Base-by-base conservation (phyloP, 805 yeast species). In the Yarrowia sp. region DNA sequence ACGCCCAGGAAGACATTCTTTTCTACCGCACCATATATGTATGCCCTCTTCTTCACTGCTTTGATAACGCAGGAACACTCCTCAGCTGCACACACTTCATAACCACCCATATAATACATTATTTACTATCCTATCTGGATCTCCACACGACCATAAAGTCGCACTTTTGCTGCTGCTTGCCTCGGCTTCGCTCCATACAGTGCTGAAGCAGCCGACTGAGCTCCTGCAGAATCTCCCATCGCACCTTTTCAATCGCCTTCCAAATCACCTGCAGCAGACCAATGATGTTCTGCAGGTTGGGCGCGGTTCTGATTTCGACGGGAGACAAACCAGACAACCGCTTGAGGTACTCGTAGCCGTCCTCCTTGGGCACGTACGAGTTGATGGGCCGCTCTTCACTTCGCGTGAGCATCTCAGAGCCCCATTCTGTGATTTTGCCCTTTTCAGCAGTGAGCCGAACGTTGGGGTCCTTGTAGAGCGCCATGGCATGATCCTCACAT, bases 281-380 rank as follows among this genome's bases (percentile, higher is more conserved):
- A 14, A 84, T 83, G 39, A 87, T 76, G 67, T 84, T 78, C 68
- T 86, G 81, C 71, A 80, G 82, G 66, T 81, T 77, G 34, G 76
- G 74, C 14, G 86, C 79, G 4, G 73, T 69, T 39, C 75, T 76
- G 47, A 86, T 69, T 4, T 76, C 64, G 8, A 66, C 67, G 24
- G 73, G 68, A 49, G 69, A 71, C 10, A 69, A 66, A 10, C 69
- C 63, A 3, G 71, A 68, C 66, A 87, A 77, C 61, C 89, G 78
- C 66, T 80, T 76, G 63, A 87, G 74, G 71, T 85, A 86, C 4
- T 74, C 73, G 69, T 81, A 80, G 0, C 87, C 89, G 63, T 80
- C 79, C 71, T 87, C 89, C 52, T 46, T 61, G 38, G 68, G 39
- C 64, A 42, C 38, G 24, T 42, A 49, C 2, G 38, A 24, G 46